These are phyloP conservation scores for Magnolia changhungtana DNA, from an alignment of 164 flowering plant species.

Conservation along the genomic window DNA sequence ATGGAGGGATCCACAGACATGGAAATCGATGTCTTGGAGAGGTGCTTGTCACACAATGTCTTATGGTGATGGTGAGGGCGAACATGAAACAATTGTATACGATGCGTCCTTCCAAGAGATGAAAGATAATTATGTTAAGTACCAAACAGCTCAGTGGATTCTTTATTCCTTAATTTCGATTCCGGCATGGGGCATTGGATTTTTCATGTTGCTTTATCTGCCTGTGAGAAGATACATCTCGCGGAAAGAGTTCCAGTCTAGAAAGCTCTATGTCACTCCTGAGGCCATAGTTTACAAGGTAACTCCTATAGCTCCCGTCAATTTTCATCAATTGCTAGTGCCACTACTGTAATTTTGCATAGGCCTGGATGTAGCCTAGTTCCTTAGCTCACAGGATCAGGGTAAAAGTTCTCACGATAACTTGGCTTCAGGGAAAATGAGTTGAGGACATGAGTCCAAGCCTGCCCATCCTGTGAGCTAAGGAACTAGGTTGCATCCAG, in stretches of 20 bases:
- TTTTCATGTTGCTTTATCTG: constrained; percentile 69
- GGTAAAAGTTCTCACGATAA: no score
- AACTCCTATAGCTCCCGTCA: no score
- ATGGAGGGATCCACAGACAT: constrained; percentile 35
- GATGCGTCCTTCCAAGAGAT: constrained; percentile 61
- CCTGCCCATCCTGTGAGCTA: no score
- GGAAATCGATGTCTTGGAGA: constrained; percentile 60
- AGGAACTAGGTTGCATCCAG: no score
- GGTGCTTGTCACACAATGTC: constrained; percentile 27
- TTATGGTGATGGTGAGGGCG: constrained; percentile 4
- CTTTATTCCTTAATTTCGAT: constrained; percentile 62
- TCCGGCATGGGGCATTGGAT: constrained; percentile 79
- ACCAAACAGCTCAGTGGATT: constrained; percentile 69
- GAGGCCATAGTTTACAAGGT: no score
- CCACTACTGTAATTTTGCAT: no score
- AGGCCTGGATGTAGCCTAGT: no score
- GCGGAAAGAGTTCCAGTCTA: constrained; percentile 56
- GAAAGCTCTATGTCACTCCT: constrained; percentile 58
- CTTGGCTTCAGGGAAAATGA: no score
- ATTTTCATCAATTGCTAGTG: no score
- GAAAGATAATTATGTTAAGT: constrained; percentile 70
- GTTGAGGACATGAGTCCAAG: no score
- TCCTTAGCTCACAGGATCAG: no score
- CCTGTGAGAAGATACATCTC: constrained; percentile 61
- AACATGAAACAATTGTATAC: constrained; percentile 38